These are phyloP conservation scores for Populus hybrid DNA, from an alignment of 441 rosid species.

Conservation along the genomic window DNA sequence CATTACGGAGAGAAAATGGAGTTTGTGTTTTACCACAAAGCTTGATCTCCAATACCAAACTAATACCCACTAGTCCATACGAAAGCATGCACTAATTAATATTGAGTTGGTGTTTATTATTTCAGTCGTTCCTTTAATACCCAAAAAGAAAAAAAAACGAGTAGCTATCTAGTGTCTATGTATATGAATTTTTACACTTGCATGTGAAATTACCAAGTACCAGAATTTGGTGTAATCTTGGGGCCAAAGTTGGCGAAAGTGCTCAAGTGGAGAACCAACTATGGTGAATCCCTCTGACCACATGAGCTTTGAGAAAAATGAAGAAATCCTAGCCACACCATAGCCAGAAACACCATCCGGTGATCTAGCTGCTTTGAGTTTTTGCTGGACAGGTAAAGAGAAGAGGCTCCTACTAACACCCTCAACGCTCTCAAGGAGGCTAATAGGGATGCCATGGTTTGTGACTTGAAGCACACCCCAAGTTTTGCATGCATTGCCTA, in stretches of 20 bases:
- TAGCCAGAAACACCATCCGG: constrained; percentile 75
- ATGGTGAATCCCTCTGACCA: constrained; percentile 98
- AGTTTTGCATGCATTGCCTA: constrained; percentile 67
- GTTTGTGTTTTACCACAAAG: not conserved
- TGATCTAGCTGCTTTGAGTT: constrained; percentile 66
- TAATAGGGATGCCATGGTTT: constrained; percentile 64
- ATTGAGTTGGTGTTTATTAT: too few relatives aligned
- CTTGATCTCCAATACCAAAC: not conserved
- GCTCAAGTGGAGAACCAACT: constrained; percentile 63
- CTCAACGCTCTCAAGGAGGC: constrained; percentile 45
- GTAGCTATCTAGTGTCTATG: constrained; percentile 15
- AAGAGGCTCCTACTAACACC: constrained; percentile 41
- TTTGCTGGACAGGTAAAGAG: constrained; percentile 56
- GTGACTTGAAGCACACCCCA: constrained; percentile 84
- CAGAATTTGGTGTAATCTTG: constrained; percentile 49
- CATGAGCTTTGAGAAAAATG: constrained; percentile 72
- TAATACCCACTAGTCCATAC: not conserved
- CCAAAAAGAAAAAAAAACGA: too few relatives aligned
- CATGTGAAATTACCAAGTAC: constrained; percentile 40
- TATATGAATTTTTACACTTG: too few relatives aligned
- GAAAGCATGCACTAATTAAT: not conserved
- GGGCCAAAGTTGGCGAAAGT: constrained; percentile 85
- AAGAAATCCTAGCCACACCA: constrained; percentile 71
- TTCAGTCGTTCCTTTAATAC: too few relatives aligned
- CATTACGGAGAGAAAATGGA: constrained; percentile 25